Evolutionary conservation across 495 filamentous ascomycete genomes (phyloP).

Genomic region (Penicillium simplicissimum): DNA sequence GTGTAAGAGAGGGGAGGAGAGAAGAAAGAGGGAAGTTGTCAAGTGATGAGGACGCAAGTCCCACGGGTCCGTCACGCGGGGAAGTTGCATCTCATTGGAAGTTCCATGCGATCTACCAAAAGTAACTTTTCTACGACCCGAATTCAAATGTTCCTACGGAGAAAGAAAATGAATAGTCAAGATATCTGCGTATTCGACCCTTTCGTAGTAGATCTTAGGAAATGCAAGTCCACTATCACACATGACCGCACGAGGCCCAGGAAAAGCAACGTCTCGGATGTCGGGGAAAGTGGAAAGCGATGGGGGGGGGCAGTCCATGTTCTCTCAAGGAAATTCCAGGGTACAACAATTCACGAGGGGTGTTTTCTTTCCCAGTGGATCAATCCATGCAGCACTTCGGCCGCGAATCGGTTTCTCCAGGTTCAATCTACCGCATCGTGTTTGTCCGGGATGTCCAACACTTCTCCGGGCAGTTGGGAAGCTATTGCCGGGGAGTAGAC

Average conservation of each 20-base stretch:
- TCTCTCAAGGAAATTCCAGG: constrained; percentile 12
- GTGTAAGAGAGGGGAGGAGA: background rate
- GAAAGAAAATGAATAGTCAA: background rate
- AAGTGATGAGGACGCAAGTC: constrained; percentile 20
- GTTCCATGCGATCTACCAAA: background rate
- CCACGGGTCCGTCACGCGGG: constrained; percentile 23
- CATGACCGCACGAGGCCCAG: constrained; percentile 1
- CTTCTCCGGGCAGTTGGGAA: constrained; percentile 12
- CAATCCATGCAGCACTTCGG: constrained; percentile 19
- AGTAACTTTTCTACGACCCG: background rate
- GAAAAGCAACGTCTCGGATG: constrained; percentile 10
- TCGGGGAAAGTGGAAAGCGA: constrained; percentile 1
- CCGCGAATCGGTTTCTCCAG: constrained; percentile 47
- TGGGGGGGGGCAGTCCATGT: constrained; percentile 3
- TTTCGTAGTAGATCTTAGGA: constrained; percentile 9
- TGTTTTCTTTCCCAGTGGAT: constrained; percentile 9
- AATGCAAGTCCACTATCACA: constrained; percentile 9
- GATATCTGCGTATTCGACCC: background rate
- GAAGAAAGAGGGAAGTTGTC: constrained; percentile 14
- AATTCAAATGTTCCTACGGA: background rate
- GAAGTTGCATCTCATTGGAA: constrained; percentile 9
- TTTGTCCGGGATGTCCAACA: constrained; percentile 12
- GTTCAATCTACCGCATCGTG: constrained; percentile 42
- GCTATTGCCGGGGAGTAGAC: constrained; percentile 14
- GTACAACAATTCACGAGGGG: constrained; percentile 9